Conservation (phyloP, 768 basidiomycete species). For the Agaricus bisporus region DNA sequence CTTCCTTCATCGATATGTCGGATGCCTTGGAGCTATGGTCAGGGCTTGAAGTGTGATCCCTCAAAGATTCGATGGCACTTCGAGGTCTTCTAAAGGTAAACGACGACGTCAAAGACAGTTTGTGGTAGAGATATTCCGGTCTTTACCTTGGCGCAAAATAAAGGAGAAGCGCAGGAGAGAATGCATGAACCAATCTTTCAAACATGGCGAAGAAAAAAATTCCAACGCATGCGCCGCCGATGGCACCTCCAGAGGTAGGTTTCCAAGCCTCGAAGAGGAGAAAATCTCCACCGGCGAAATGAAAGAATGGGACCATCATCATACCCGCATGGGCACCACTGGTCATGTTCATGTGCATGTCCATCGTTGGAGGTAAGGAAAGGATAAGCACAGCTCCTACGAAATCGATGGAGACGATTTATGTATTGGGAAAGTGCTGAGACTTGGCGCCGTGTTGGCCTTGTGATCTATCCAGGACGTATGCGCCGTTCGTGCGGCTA, state of each 20-base stretch:
- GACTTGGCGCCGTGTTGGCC: neutral
- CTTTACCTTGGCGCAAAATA: conserved; percentile 56
- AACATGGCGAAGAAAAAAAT: conserved; percentile 62
- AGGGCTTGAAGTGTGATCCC: neutral
- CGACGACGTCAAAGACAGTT: too few relatives aligned
- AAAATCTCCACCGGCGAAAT: conserved; percentile 59
- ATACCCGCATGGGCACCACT: conserved; percentile 12
- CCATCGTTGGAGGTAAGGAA: neutral
- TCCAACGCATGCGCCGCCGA: conserved; percentile 70
- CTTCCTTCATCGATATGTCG: conserved; percentile 1
- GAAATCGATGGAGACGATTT: neutral
- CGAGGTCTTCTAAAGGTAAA: neutral
- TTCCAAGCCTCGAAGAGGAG: conserved; percentile 64
- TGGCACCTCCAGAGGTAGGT: conserved; percentile 63
- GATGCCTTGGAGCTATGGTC: neutral
- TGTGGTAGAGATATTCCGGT: too few relatives aligned
- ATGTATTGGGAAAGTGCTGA: neutral
- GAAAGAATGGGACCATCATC: conserved; percentile 57
- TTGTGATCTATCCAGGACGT: neutral
- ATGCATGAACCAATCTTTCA: conserved; percentile 63
- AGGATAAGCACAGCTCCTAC: neutral
- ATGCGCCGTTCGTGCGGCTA: too few relatives aligned
- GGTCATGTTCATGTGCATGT: neutral
- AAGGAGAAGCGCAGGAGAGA: conserved; percentile 43
- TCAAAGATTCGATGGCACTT: neutral